These are phyloP conservation scores for Pugionium dolabratum DNA, from an alignment of 345 rosid genomes.

Conservation along the genomic window DNA sequence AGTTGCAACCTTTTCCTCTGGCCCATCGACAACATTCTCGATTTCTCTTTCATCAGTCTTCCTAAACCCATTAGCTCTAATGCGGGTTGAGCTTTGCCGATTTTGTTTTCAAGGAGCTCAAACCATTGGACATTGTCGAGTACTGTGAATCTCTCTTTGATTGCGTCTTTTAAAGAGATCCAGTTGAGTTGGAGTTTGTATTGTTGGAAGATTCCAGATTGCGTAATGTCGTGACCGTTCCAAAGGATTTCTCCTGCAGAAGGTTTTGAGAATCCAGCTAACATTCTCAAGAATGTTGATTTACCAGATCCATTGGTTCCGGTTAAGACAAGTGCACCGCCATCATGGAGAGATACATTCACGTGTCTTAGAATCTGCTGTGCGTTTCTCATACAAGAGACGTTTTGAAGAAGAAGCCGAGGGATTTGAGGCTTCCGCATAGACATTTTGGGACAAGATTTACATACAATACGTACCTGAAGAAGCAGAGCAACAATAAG, in stretches of 20 bases:
- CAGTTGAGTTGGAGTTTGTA: slow-evolving; percentile 92
- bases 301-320: slow-evolving; percentile 86
- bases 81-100: slow-evolving; percentile 75
- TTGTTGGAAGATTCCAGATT: slow-evolving; percentile 81
- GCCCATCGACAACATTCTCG: slow-evolving; percentile 90
- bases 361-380: slow-evolving; percentile 77
- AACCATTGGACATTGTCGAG: slow-evolving; percentile 86
- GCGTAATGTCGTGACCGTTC: slow-evolving; percentile 80
- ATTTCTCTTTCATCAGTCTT: slow-evolving; percentile 69
- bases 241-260: slow-evolving; percentile 88
- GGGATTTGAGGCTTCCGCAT: slow-evolving; percentile 61
- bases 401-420: slow-evolving; percentile 74
- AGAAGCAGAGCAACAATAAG: slow-evolving; percentile 2
- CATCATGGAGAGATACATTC: slow-evolving; percentile 73
- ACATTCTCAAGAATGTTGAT: slow-evolving; percentile 76
- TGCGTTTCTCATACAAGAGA: slow-evolving; percentile 94
- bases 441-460: slow-evolving; percentile 46
- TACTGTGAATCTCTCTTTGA: slow-evolving; percentile 66
- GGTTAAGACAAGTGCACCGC: slow-evolving; percentile 76
- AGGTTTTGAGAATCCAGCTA: slow-evolving; percentile 83
- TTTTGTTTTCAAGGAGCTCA: slow-evolving; percentile 73
- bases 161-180: slow-evolving; percentile 81
- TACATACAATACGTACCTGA: not conserved
- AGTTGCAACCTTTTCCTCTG: slow-evolving; percentile 86
- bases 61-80: slow-evolving; percentile 88